These are phyloP conservation scores for Microdochium nivale DNA, from an alignment of 2,329 filamentous ascomycete genomes.

Conservation along the genomic window DNA sequence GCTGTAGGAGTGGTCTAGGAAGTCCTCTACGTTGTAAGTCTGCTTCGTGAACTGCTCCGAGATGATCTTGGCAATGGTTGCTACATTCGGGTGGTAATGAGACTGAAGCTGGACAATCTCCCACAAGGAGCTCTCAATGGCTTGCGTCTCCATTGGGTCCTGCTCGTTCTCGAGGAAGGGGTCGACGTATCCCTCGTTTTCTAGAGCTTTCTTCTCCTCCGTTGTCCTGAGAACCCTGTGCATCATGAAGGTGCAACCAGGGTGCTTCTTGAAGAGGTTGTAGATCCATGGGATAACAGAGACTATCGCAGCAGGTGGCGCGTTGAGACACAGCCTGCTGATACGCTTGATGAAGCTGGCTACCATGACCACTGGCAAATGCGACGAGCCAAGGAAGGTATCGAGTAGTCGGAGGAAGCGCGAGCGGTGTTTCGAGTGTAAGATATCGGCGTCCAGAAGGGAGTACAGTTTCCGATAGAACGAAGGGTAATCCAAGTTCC, in stretches of 20 bases:
- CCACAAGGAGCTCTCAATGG: slow-evolving; percentile 92
- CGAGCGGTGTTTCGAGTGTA: slow-evolving; percentile 91
- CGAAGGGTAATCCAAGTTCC: slow-evolving; percentile 90
- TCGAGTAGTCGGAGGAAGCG: slow-evolving; percentile 89
- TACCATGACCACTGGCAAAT: slow-evolving; percentile 83
- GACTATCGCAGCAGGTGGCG: slow-evolving; percentile 83
- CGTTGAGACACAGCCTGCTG: slow-evolving; percentile 73
- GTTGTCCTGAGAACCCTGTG: slow-evolving; percentile 62
- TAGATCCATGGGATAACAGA: slow-evolving; percentile 89
- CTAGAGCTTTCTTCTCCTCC: slow-evolving; percentile 48
- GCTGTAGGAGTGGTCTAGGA: slow-evolving; percentile 86
- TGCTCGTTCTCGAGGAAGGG: slow-evolving; percentile 67
- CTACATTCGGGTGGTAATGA: slow-evolving; percentile 96
- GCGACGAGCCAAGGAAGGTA: slow-evolving; percentile 81
- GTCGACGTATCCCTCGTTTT: slow-evolving; percentile 55
- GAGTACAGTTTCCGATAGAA: slow-evolving; percentile 95
- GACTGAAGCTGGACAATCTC: slow-evolving; percentile 84
- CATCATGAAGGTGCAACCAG: slow-evolving; percentile 90
- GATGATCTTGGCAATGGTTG: slow-evolving; percentile 86
- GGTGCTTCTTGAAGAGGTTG: slow-evolving; percentile 85
- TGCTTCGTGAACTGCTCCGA: slow-evolving; percentile 97
- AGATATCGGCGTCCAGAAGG: slow-evolving; percentile 71
- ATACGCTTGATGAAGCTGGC: slow-evolving; percentile 97
- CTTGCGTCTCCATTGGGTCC: slow-evolving; percentile 77
- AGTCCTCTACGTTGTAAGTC: slow-evolving; percentile 92